phyloP scores from a whole-genome alignment of 306 rosid species.

The Astragalus glycyphyllos region DNA sequence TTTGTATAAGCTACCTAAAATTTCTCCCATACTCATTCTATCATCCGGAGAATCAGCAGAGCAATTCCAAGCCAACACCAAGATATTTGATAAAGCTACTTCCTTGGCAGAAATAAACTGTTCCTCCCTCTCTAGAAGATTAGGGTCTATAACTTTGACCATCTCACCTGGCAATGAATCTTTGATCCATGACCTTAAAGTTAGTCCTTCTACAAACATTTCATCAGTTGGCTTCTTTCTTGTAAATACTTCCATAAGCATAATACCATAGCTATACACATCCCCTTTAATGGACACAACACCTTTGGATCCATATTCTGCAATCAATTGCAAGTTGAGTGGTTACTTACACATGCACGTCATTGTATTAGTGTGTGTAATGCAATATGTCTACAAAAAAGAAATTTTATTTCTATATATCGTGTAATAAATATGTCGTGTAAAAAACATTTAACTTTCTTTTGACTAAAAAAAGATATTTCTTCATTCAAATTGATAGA shows the following conservation, averaged over 20 bases:
- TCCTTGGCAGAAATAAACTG: neutral
- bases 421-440: too few species aligned
- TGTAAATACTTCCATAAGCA: constrained; percentile 55
- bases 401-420: too few species aligned
- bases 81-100: constrained; percentile 8
- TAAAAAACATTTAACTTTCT: too few species aligned
- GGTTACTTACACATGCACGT: neutral
- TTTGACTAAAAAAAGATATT: too few species aligned
- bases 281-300: constrained; percentile 49
- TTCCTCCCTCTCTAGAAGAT: constrained; percentile 19
- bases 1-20: neutral
- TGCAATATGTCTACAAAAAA: too few species aligned
- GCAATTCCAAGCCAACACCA: constrained; percentile 24
- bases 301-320: constrained; percentile 51
- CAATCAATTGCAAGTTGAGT: neutral
- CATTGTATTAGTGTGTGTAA: neutral
- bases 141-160: constrained; percentile 14
- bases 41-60: constrained; percentile 18
- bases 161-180: constrained; percentile 3
- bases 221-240: constrained; percentile 52
- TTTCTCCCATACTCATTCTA: constrained; percentile 18
- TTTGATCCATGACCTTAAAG: constrained; percentile 34
- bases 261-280: constrained; percentile 52
- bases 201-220: constrained; percentile 37
- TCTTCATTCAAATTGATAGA: too few species aligned